phyloP scores from a whole-genome alignment of 257 asterid genomes.

The Gentiana macrophylla region DNA sequence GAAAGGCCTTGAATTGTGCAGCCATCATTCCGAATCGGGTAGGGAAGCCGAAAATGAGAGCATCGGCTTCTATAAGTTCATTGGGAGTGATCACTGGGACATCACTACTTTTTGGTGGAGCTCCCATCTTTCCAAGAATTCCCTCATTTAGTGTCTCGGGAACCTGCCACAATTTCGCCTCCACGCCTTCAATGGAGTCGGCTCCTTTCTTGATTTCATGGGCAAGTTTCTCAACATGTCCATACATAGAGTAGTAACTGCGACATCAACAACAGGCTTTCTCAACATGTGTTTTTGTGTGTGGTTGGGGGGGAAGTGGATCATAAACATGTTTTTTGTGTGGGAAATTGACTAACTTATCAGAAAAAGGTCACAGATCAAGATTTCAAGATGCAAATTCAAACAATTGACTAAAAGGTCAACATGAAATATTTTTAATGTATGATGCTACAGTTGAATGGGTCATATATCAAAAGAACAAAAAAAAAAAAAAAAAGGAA shows the following conservation, averaged over 20 bases:
- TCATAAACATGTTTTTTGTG: no score
- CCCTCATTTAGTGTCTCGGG: constrained; percentile 40
- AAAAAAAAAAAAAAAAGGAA: neutral
- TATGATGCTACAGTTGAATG: no score
- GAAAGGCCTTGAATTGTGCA: constrained; percentile 37
- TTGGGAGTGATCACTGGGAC: constrained; percentile 29
- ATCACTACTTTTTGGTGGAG: constrained; percentile 32
- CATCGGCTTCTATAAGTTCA: constrained; percentile 43
- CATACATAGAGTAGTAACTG: constrained; percentile 54
- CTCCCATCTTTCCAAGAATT: constrained; percentile 34
- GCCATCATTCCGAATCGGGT: constrained; percentile 53
- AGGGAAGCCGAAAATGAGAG: constrained; percentile 36
- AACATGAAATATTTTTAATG: neutral
- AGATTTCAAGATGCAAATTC: constrained; percentile 3
- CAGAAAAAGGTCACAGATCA: neutral
- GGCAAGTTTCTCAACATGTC: constrained; percentile 62
- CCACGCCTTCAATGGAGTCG: constrained; percentile 58
- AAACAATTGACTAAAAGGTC: neutral
- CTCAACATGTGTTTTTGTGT: no score
- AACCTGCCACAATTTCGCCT: constrained; percentile 66
- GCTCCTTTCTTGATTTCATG: constrained; percentile 68
- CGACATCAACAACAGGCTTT: no score
- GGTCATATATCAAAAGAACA: neutral
- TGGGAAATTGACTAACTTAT: no score
- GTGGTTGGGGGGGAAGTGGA: no score